These are phyloP conservation scores for Choiromyces venosus DNA, from an alignment of 495 filamentous ascomycete species.

Conservation along the genomic window DNA sequence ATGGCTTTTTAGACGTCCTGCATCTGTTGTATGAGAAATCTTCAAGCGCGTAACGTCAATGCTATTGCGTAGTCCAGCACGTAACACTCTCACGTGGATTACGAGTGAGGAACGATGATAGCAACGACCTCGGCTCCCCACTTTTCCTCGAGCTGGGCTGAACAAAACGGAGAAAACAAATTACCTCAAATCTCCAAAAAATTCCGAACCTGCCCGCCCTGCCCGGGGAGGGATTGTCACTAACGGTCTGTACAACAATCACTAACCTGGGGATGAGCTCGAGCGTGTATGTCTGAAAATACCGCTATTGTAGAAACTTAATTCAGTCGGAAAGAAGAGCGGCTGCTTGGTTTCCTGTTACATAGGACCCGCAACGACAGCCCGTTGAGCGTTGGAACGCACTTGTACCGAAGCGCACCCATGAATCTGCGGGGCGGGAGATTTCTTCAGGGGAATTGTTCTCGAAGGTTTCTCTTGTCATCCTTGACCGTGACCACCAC, in stretches of 20 bases:
- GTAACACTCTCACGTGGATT: neutral
- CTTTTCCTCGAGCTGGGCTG: neutral
- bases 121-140: no score
- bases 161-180: neutral
- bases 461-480: neutral
- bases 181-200: neutral
- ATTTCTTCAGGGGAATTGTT: neutral
- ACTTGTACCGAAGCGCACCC: neutral
- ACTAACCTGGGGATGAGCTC: neutral
- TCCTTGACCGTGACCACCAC: neutral
- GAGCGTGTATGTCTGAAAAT: neutral
- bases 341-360: neutral
- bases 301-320: neutral
- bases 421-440: neutral
- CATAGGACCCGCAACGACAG: neutral
- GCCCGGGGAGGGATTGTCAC: neutral
- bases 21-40: neutral
- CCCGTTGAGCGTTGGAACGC: neutral
- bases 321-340: neutral
- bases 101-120: neutral
- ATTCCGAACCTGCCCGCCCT: neutral
- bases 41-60: neutral
- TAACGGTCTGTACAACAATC: neutral
- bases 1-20: neutral
- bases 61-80: neutral